Evolutionary conservation across 768 basidiomycete genomes (phyloP), one percentile per base, ranked within the genome.

Genomic region (Dacryopinax primogenitus): DNA sequence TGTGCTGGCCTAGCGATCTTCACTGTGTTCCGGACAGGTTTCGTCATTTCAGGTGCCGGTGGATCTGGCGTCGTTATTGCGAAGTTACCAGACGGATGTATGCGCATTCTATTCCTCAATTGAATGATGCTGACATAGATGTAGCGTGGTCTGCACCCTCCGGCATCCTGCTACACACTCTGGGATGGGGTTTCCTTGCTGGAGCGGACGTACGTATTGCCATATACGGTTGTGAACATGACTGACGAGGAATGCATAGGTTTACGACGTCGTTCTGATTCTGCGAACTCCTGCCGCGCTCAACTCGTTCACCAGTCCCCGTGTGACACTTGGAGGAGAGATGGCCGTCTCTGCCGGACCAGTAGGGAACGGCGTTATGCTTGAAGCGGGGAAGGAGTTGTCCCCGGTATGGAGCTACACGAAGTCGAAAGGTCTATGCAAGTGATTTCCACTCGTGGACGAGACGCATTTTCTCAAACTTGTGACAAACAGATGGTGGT

Each of bases 211-310:
- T 62, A 26, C 9, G 61, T 16, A 33, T 26, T 26, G 6, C 30
- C 61, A 16, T 12, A 6, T 26, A 18, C 39, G 33, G 11, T n/a
- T 13, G 3, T 4, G 41, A 7, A 23, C 41, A 44, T 37, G 36
- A 7, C 41, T 44, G 41, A 44, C 41, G 15, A 15, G 33, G 11
- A 45, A 23, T 44, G 39, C 63, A n/a, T 23, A 64, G 41, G 26
- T 64, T 6, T 64, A 64, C 41, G 64, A 64, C 34, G 64, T 64
- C 16, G 64, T 64, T 32, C 45, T 64, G 11, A 64, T 64, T 23
- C 41, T 64, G 15, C 64, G 64, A 13, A 64, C 30, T 4, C 28
- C 26, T 13, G 30, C 28, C 15, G 64, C 64, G 6, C 39, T 64
- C 21, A 64, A 47, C 26, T 37, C 64, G 4, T 64, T 64, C 36